These are phyloP conservation scores for Phytophthora fragariae DNA, from an alignment of 352 stramenopile genomes.

Conservation along the genomic window DNA sequence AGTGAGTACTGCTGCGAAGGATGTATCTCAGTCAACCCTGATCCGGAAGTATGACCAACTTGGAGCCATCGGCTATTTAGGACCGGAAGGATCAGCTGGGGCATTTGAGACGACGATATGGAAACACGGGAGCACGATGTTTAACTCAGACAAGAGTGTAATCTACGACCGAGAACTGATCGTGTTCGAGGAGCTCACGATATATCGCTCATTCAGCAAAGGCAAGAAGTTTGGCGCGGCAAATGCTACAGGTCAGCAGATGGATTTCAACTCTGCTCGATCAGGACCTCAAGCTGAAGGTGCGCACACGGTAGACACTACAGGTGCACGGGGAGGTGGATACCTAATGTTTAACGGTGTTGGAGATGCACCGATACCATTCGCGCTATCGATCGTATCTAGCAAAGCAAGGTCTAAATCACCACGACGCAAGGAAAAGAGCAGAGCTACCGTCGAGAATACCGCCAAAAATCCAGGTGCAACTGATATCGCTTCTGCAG, in stretches of 20 bases:
- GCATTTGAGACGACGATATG: conserved; percentile 86
- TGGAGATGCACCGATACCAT: conserved; percentile 81
- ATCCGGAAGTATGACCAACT: conserved; percentile 88
- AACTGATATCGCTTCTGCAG: background rate
- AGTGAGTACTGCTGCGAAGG: conserved; percentile 9
- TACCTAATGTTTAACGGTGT: conserved; percentile 91
- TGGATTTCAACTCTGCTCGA: conserved; percentile 55
- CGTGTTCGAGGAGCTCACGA: conserved; percentile 82
- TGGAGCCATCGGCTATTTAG: conserved; percentile 79
- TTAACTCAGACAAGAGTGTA: conserved; percentile 82
- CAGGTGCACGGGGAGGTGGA: conserved; percentile 63
- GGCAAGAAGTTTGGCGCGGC: conserved; percentile 47
- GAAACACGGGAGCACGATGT: conserved; percentile 83
- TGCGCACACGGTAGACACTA: conserved; percentile 49
- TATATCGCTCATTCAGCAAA: conserved; percentile 83
- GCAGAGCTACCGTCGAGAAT: conserved; percentile 10
- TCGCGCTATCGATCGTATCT: conserved; percentile 74
- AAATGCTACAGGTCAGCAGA: conserved; percentile 41
- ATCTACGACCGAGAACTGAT: conserved; percentile 84
- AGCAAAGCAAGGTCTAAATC: conserved; percentile 25
- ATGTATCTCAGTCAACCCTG: conserved; percentile 33
- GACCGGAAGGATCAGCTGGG: conserved; percentile 76
- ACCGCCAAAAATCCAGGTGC: conserved; percentile 6
- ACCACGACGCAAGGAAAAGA: conserved; percentile 18
- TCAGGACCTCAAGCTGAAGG: conserved; percentile 46